Evolutionary conservation across 805 yeast genomes (phyloP), one percentile per base, ranked within the genome.

Genomic region (Saturnispora ahearnii): DNA sequence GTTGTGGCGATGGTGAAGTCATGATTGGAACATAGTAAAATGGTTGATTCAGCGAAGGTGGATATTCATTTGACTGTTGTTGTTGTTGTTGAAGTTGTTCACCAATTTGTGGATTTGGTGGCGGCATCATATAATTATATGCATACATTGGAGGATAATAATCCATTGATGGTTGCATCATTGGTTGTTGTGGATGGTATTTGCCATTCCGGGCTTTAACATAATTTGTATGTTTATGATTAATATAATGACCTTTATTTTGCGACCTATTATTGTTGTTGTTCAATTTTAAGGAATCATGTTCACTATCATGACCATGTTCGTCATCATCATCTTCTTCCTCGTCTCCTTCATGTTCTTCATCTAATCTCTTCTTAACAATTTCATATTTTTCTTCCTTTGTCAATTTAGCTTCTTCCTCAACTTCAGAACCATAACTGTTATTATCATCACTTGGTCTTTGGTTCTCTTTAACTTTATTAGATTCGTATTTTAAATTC

Each of bases 351-450:
- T 56, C 61, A 12, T 63, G 64, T n/a, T 66, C 68, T 37, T 53
- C 51, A 30, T 56, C 60, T 33, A 61, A 49, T 67, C 48, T 70
- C 67, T 50, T 71, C 57, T 50, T 73, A 66, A 51, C 75, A 45
- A 62, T 61, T 52, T 66, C 68, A 55, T 77, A 77, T 33, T 65
- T 57, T 38, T 67, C 71, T 55, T 74, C 78, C 51, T 71, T 71
- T 3, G 71, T 62, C 8, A 71, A 55, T 48, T 18, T 22, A 36
- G 11, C 15, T 9, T 68, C 73, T 8, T 69, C 55, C 5, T 54
- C 53, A 18, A 46, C 28, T 4, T 15, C 41, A 3, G 50, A 44
- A 3, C 31, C 45, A 5, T 38, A n/a, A 34, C 31, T 38, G 12
- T 18, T 15, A 7, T 31, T 26, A 24, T 33, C 24, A 41, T 45